These are phyloP conservation scores for Fraxinus anomala DNA, from an alignment of 257 asterid species.

Conservation along the genomic window DNA sequence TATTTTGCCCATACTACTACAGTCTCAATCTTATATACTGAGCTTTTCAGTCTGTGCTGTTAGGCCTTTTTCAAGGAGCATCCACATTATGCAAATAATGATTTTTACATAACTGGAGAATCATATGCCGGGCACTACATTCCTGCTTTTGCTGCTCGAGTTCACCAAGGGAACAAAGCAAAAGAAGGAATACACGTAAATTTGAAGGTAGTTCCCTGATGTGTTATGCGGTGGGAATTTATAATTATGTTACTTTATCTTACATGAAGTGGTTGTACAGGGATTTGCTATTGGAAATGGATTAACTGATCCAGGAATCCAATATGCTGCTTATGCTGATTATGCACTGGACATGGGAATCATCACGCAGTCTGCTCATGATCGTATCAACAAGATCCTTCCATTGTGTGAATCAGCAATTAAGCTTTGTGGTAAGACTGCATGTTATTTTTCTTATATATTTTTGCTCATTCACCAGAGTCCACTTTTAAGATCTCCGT, in stretches of 20 bases:
- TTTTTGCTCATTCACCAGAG: neutral
- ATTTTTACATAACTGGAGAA: constrained; percentile 63
- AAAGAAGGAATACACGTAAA: constrained; percentile 77
- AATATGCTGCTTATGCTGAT: constrained; percentile 89
- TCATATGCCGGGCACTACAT: constrained; percentile 78
- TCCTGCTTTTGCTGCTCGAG: constrained; percentile 94
- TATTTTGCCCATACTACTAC: neutral
- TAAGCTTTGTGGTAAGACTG: constrained; percentile 79
- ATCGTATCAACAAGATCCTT: constrained; percentile 72
- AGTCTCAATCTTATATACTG: neutral
- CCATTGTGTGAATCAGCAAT: constrained; percentile 79
- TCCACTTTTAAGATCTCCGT: neutral
- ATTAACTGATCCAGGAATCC: constrained; percentile 89
- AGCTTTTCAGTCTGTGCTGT: neutral
- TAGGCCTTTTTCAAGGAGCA: constrained; percentile 62
- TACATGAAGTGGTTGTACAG: constrained; percentile 43
- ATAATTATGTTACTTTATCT: constrained; percentile 21
- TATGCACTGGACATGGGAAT: constrained; percentile 86
- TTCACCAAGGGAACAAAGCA: constrained; percentile 81
- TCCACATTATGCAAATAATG: constrained; percentile 49
- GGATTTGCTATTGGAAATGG: constrained; percentile 98
- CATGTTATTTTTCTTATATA: constrained; percentile 7
- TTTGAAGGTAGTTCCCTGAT: constrained; percentile 62
- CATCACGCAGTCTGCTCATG: constrained; percentile 64
- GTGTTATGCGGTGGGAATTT: constrained; percentile 10